Conservation (phyloP, 352 stramenopile genomes). For the Phytophthora agathidicida region DNA sequence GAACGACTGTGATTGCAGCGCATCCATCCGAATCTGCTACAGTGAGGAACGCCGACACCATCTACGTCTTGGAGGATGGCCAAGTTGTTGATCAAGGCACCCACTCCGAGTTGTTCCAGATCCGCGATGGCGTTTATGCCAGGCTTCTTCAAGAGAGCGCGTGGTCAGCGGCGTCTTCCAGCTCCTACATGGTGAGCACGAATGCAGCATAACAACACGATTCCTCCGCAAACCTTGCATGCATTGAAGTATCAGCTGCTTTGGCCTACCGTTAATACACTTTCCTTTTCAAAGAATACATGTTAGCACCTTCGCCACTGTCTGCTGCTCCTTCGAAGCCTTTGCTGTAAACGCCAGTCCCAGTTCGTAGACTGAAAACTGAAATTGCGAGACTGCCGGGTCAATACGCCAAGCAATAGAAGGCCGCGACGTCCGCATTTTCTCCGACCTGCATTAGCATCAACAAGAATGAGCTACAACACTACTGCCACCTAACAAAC, state of each 20-base stretch:
- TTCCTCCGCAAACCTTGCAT: no score
- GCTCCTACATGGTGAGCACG: constrained; percentile 21
- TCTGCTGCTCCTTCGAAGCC: constrained; percentile 19
- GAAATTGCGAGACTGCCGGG: constrained; percentile 17
- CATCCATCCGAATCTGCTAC: constrained; percentile 44
- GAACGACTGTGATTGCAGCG: constrained; percentile 48
- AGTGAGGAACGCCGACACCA: constrained; percentile 39
- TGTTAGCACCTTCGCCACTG: constrained; percentile 29
- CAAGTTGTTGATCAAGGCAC: constrained; percentile 50
- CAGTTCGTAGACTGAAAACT: constrained; percentile 36
- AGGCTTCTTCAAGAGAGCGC: constrained; percentile 22
- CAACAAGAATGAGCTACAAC: constrained; percentile 8
- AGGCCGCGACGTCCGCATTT: constrained; percentile 57
- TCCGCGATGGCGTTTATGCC: constrained; percentile 22
- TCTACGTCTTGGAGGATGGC: constrained; percentile 37
- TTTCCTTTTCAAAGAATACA: constrained; percentile 32
- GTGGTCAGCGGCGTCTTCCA: constrained; percentile 28
- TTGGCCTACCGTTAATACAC: neutral
- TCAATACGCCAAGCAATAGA: constrained; percentile 43
- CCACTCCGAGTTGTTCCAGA: constrained; percentile 31
- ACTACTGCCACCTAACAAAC: neutral
- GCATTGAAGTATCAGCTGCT: constrained; percentile 1
- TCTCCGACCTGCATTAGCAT: constrained; percentile 44
- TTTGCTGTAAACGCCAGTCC: constrained; percentile 28
- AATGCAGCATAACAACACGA: constrained; percentile 15